Evolutionary conservation across 1,284 basidiomycete species (phyloP).

Genomic region (Pterula multifida): DNA sequence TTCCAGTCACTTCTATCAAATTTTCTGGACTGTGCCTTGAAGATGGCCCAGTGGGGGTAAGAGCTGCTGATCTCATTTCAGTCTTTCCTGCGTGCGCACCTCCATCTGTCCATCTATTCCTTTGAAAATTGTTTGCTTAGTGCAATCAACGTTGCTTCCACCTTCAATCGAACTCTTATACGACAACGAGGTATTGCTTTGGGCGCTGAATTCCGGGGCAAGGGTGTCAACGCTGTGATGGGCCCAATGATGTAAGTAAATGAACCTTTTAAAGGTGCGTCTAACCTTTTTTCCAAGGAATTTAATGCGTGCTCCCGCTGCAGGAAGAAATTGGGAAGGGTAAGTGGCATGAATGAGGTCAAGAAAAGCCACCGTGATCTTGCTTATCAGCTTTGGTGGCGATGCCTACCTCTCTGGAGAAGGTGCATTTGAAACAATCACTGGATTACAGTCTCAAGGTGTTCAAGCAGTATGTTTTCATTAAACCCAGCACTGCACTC

Average conservation of each 20-base stretch:
- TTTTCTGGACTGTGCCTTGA: slow-evolving; percentile 64
- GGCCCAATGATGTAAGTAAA: slow-evolving; percentile 35
- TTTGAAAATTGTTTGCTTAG: slow-evolving; percentile 16
- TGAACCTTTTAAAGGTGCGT: not conserved
- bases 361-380: not conserved
- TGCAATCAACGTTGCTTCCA: slow-evolving; percentile 62
- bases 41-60: slow-evolving; percentile 50
- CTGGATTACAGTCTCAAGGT: slow-evolving; percentile 49
- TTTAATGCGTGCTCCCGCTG: slow-evolving; percentile 46
- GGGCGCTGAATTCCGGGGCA: slow-evolving; percentile 58
- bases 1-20: slow-evolving; percentile 42
- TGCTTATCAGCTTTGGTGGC: slow-evolving; percentile 29
- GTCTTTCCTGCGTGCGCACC: slow-evolving; percentile 53
- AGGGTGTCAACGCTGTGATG: slow-evolving; percentile 54
- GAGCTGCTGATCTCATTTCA: slow-evolving; percentile 47
- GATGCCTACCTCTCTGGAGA: slow-evolving; percentile 57
- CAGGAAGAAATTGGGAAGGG: slow-evolving; percentile 68
- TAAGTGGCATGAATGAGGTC: slow-evolving; percentile 14
- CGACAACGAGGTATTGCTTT: slow-evolving; percentile 49
- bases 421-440: slow-evolving; percentile 43
- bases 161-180: slow-evolving; percentile 63
- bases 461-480: slow-evolving; percentile 32
- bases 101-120: not conserved
- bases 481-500: no score
- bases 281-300: slow-evolving; percentile 25